A percentile compares a stretch with the other conserved stretches of the same genome.
Evolutionary conservation across 2,329 filamentous ascomycete species (phyloP).

Genomic region (Aspergillus versicolor): DNA sequence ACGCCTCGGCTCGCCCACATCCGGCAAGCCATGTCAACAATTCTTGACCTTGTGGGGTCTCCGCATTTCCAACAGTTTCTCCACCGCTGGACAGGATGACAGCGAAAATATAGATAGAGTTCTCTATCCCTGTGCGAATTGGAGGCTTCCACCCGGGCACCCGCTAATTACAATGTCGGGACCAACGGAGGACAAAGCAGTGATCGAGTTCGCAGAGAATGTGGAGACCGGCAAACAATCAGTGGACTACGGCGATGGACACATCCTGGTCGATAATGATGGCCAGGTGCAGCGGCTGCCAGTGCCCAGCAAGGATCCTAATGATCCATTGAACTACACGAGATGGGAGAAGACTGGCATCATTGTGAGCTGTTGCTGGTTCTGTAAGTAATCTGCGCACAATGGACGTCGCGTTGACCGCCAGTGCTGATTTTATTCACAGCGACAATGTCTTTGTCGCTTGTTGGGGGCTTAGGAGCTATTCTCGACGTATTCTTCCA

Average conservation of each 20-base stretch:
- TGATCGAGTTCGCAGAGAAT: slow-evolving; percentile 15
- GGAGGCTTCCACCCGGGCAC: not conserved
- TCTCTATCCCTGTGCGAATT: not conserved
- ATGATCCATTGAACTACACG: slow-evolving; percentile 27
- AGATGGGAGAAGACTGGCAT: slow-evolving; percentile 24
- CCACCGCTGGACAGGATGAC: not conserved
- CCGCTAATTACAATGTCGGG: not conserved
- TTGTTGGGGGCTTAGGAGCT: slow-evolving; percentile 29
- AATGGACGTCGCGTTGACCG: not conserved
- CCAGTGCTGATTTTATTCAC: not conserved
- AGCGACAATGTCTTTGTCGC: slow-evolving; percentile 28
- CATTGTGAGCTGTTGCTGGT: slow-evolving; percentile 29
- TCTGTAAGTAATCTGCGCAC: slow-evolving; percentile 17
- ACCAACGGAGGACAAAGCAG: not conserved
- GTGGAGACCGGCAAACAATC: slow-evolving; percentile 1
- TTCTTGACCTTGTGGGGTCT: not conserved
- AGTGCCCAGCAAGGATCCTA: slow-evolving; percentile 25
- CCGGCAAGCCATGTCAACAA: not conserved
- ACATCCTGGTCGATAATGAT: slow-evolving; percentile 18
- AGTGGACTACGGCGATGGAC: not conserved
- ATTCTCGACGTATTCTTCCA: slow-evolving; percentile 36
- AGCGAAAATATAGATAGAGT: not conserved
- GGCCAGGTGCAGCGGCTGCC: slow-evolving; percentile 23
- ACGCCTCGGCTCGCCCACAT: not conserved
- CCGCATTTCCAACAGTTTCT: not conserved